phyloP scores from a whole-genome alignment of 208 protist species.

The Trypanosoma cruzi region DNA sequence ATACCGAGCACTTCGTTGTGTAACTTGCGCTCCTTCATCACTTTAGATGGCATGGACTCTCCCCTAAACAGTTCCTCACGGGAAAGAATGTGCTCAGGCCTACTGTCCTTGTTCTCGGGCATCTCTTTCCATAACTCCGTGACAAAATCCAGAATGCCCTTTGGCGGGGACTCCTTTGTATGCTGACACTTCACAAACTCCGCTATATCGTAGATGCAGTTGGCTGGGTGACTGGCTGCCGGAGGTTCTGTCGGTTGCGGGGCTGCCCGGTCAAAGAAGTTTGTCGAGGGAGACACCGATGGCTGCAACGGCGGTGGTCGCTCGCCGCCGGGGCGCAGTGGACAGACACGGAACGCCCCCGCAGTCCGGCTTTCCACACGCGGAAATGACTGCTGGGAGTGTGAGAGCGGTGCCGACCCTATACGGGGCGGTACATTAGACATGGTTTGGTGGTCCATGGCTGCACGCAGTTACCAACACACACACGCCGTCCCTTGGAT shows the following conservation, averaged over 20 bases:
- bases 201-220: slow-evolving; percentile 64
- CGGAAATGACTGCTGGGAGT: slow-evolving; percentile 13
- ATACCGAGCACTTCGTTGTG: slow-evolving; percentile 90
- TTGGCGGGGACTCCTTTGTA: slow-evolving; percentile 40
- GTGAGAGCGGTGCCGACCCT: slow-evolving; percentile 22
- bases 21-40: slow-evolving; percentile 74
- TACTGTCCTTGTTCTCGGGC: slow-evolving; percentile 69
- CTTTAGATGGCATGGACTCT: slow-evolving; percentile 61
- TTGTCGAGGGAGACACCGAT: slow-evolving; percentile 9
- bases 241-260: slow-evolving; percentile 11
- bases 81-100: slow-evolving; percentile 56
- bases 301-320: not conserved
- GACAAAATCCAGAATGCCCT: slow-evolving; percentile 51
- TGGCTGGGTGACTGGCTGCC: slow-evolving; percentile 44
- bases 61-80: slow-evolving; percentile 77
- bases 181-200: slow-evolving; percentile 55
- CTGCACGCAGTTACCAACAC: not conserved
- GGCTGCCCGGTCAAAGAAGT: slow-evolving; percentile 22
- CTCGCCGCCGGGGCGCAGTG: slow-evolving; percentile 4
- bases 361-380: slow-evolving; percentile 3
- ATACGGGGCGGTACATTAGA: slow-evolving; percentile 20
- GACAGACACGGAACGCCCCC: not conserved
- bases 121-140: slow-evolving; percentile 72
- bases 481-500: not conserved
- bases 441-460: slow-evolving; percentile 24